phyloP scores from a whole-genome alignment of 1,139 yeast genomes.

The Meyerozyma smithsonii region DNA sequence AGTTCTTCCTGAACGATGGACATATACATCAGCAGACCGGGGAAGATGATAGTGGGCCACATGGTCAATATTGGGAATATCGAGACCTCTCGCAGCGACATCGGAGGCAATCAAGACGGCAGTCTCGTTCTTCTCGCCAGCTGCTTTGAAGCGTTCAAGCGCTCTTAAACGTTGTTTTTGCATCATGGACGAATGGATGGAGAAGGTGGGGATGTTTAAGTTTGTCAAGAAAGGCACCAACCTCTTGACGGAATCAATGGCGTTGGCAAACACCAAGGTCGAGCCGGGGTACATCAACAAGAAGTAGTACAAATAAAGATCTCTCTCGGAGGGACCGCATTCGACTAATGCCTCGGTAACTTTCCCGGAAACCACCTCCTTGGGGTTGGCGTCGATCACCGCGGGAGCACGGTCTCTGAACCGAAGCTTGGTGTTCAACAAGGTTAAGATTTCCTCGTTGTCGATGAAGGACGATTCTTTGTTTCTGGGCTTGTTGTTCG shows the following conservation, averaged over 20 bases:
- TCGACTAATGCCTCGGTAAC: constrained; percentile 86
- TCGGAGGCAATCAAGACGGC: constrained; percentile 89
- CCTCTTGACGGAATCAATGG: constrained; percentile 89
- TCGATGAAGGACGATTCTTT: constrained; percentile 38
- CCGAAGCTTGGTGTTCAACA: constrained; percentile 53
- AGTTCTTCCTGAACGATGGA: constrained; percentile 97
- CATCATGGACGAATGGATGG: constrained; percentile 90
- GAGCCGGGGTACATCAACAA: constrained; percentile 82
- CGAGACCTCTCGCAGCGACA: constrained; percentile 98
- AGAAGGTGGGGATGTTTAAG: constrained; percentile 67
- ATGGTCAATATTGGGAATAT: constrained; percentile 86
- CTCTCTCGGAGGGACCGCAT: constrained; percentile 88
- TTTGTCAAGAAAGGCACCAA: constrained; percentile 70
- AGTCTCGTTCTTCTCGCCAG: constrained; percentile 47
- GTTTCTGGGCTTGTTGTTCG: constrained; percentile 26
- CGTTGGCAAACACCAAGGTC: constrained; percentile 87
- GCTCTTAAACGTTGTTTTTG: constrained; percentile 89
- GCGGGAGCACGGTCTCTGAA: constrained; percentile 57
- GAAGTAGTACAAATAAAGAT: constrained; percentile 84
- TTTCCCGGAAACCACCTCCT: constrained; percentile 68
- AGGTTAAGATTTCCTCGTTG: constrained; percentile 49
- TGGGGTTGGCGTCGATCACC: constrained; percentile 83
- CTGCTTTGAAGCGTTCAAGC: constrained; percentile 65
- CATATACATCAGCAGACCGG: constrained; percentile 87
- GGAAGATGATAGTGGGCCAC: constrained; percentile 97